phyloP scores from a whole-genome alignment of 176 grass and related monocot species.

The Eragrostis nindensis region DNA sequence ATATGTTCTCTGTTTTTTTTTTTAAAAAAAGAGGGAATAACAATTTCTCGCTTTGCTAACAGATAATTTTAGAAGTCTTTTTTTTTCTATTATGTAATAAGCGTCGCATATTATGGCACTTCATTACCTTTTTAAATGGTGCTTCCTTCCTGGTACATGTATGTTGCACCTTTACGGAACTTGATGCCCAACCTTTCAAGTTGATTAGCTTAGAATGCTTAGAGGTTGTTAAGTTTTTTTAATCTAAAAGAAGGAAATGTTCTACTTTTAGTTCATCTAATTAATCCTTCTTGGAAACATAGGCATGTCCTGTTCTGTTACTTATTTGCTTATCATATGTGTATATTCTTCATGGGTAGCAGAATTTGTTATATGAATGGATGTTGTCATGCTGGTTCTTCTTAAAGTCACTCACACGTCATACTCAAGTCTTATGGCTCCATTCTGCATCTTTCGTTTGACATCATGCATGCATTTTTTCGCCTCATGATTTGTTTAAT shows the following conservation, averaged over 20 bases:
- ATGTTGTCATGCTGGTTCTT: neutral
- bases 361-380: neutral
- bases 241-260: neutral
- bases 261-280: slow-evolving; percentile 22
- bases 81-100: neutral
- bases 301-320: neutral
- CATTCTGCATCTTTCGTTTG: slow-evolving; percentile 13
- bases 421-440: neutral
- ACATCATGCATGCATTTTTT: neutral
- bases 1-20: neutral
- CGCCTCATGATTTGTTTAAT: neutral
- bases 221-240: neutral
- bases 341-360: neutral
- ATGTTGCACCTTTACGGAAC: slow-evolving; percentile 4
- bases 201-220: slow-evolving; percentile 18
- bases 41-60: neutral
- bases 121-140: slow-evolving; percentile 18
- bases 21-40: neutral
- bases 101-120: neutral
- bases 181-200: slow-evolving; percentile 19
- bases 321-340: slow-evolving; percentile 10
- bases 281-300: neutral
- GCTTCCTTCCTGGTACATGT: slow-evolving; percentile 1
- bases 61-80: neutral
- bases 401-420: neutral